Evolutionary conservation across 441 rosid species (phyloP).

Genomic region (Euphorbia schlechtendalii): DNA sequence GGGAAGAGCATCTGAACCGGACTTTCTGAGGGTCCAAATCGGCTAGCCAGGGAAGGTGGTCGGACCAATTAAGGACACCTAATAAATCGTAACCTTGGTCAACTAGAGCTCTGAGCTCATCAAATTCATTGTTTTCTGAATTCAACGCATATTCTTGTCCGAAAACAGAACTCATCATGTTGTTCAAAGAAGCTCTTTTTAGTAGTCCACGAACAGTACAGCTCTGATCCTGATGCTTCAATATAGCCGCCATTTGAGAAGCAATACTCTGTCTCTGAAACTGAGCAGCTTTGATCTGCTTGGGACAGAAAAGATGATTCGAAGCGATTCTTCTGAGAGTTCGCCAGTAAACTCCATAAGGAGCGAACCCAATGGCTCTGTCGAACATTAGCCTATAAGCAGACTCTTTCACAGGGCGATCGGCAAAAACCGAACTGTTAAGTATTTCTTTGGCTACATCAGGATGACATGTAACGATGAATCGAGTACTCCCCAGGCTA

Average conservation of each 20-base stretch:
- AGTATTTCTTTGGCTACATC: slow-evolving; percentile 76
- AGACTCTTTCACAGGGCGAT: slow-evolving; percentile 78
- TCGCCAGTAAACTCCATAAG: slow-evolving; percentile 74
- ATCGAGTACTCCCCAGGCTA: slow-evolving; percentile 66
- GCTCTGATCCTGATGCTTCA: slow-evolving; percentile 22
- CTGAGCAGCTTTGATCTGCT: slow-evolving; percentile 57
- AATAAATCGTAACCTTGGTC: slow-evolving; percentile 79
- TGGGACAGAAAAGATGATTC: slow-evolving; percentile 59
- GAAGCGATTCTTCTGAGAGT: slow-evolving; percentile 59
- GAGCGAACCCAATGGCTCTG: slow-evolving; percentile 88
- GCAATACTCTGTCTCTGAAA: slow-evolving; percentile 40
- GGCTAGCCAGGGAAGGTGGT: slow-evolving; percentile 68
- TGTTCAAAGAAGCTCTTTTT: slow-evolving; percentile 64
- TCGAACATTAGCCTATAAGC: slow-evolving; percentile 78
- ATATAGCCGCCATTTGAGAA: slow-evolving; percentile 39
- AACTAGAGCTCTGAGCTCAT: slow-evolving; percentile 50
- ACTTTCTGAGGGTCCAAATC: slow-evolving; percentile 68
- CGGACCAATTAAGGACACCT: slow-evolving; percentile 71
- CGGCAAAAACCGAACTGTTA: slow-evolving; percentile 60
- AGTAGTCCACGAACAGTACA: slow-evolving; percentile 47
- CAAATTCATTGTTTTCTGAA: slow-evolving; percentile 33
- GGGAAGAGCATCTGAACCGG: slow-evolving; percentile 59
- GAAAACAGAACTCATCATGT: slow-evolving; percentile 77
- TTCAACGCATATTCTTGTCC: slow-evolving; percentile 50
- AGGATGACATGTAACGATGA: slow-evolving; percentile 62